These are phyloP conservation scores for Alternaria consortialis DNA, from an alignment of 2,329 filamentous ascomycete species.

Conservation along the genomic window DNA sequence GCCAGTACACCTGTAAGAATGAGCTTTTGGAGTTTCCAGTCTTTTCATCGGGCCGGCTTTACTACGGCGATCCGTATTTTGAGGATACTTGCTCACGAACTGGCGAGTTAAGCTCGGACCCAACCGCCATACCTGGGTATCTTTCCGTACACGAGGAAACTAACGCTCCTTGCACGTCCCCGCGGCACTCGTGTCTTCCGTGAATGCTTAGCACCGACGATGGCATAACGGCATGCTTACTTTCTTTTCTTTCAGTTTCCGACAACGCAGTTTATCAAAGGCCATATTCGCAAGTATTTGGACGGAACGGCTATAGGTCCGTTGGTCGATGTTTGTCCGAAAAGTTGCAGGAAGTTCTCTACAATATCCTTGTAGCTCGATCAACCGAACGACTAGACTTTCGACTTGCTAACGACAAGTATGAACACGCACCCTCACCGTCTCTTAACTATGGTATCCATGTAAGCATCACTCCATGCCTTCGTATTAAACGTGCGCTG, in stretches of 20 bases:
- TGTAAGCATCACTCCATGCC: not conserved
- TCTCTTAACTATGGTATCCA: slow-evolving; percentile 6
- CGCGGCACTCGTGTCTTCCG: not conserved
- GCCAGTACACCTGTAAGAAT: not conserved
- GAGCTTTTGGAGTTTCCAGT: not conserved
- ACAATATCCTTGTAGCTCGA: not conserved
- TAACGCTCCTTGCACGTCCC: not conserved
- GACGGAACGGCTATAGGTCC: not conserved
- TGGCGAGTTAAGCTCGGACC: not conserved
- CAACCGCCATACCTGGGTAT: not conserved
- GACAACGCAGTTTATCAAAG: not conserved
- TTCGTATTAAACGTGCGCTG: not conserved
- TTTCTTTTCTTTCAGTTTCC: not conserved
- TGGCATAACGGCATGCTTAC: not conserved
- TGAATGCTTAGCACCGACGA: not conserved
- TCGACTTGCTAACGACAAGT: not conserved
- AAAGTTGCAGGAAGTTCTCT: not conserved
- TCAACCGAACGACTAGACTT: not conserved
- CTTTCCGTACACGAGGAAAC: not conserved
- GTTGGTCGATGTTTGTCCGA: not conserved
- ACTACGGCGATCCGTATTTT: not conserved
- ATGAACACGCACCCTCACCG: not conserved
- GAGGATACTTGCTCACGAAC: not conserved
- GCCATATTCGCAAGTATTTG: too few species aligned
- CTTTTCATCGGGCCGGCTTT: not conserved